Base-by-base conservation (phyloP, 2,329 filamentous ascomycete genomes). In the Septoria petroselini region DNA sequence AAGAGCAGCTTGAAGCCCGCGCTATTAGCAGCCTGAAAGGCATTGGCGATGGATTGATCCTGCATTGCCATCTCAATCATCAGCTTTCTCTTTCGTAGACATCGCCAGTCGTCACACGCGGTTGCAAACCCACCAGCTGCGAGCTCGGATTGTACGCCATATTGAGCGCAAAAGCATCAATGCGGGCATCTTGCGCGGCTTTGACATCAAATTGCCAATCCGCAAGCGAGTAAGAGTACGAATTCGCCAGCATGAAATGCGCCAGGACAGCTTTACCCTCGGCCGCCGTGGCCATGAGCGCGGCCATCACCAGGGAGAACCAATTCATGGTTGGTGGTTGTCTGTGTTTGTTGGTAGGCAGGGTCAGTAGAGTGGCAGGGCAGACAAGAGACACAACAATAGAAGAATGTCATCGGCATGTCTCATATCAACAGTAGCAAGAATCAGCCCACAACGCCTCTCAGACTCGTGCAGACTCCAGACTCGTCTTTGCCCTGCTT, bases 1-100 rank as follows among this genome's bases (percentile, higher is more conserved):
- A 81, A 72, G 47, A 80, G 79, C 11, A 79, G 74, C 47, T 78
- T 77, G 70, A 80, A 76, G 39, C 66, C 64, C 38, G 41, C 34
- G 11, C 39, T 46, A 25, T 48, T 50, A 8, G 55, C 55, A 11
- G 48, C 48, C n/a, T 73, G 64, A 52, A 78, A 79, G 1, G 77
- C 76, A 25, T 68, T 71, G 1, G 58, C 64, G 3, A 79, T 71
- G 59, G 79, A 75, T n/a, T 68, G 57, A 42, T 76, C 72, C 19
- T 11, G 30, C 6, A 38, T n/a, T n/a, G n/a, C n/a, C n/a, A n/a
- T n/a, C n/a, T n/a, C n/a, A n/a, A n/a, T n/a, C n/a, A n/a, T n/a
- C n/a, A n/a, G 6, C 14, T 19, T 15, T 21, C 18, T 14, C 19
- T 11, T n/a, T n/a, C 18, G n/a, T 4, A 18, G 14, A n/a, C 14